Conservation (phyloP, 2,329 filamentous ascomycete genomes). For the Aspergillus terreus region DNA sequence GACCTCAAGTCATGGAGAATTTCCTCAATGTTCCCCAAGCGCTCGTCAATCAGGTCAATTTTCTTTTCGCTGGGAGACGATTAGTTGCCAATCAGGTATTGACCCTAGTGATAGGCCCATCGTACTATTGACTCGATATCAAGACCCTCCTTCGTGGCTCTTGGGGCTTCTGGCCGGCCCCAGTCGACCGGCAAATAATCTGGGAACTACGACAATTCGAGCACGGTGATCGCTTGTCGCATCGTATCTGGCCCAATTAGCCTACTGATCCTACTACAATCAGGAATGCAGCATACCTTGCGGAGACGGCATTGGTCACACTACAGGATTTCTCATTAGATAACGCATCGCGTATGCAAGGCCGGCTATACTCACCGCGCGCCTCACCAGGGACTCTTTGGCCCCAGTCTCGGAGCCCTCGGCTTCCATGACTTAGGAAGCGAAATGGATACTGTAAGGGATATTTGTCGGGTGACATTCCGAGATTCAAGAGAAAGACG, state of each 20-base stretch:
- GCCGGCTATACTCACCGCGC: slow-evolving; percentile 26
- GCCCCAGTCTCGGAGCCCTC: slow-evolving; percentile 26
- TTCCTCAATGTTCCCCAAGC: slow-evolving; percentile 47
- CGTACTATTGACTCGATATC: slow-evolving; percentile 42
- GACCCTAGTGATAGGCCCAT: too few species aligned
- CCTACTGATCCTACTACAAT: neutral
- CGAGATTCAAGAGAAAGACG: neutral
- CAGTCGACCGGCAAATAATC: slow-evolving; percentile 36
- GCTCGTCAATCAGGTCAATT: slow-evolving; percentile 51
- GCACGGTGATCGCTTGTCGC: slow-evolving; percentile 40
- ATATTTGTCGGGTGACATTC: neutral
- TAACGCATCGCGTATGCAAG: neutral
- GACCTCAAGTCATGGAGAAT: slow-evolving; percentile 24
- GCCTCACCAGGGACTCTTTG: slow-evolving; percentile 19
- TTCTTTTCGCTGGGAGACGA: slow-evolving; percentile 46
- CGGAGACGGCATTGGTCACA: slow-evolving; percentile 34
- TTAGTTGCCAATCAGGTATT: too few species aligned
- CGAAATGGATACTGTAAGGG: neutral
- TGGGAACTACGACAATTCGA: slow-evolving; percentile 39
- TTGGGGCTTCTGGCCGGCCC: slow-evolving; percentile 29
- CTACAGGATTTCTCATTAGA: slow-evolving; percentile 13
- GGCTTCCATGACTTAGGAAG: slow-evolving; percentile 24
- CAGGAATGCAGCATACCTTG: slow-evolving; percentile 24
- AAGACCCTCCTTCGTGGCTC: slow-evolving; percentile 39
- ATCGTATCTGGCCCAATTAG: slow-evolving; percentile 32